Conservation (phyloP, 306 rosid genomes). For the Bauhinia variegata region DNA sequence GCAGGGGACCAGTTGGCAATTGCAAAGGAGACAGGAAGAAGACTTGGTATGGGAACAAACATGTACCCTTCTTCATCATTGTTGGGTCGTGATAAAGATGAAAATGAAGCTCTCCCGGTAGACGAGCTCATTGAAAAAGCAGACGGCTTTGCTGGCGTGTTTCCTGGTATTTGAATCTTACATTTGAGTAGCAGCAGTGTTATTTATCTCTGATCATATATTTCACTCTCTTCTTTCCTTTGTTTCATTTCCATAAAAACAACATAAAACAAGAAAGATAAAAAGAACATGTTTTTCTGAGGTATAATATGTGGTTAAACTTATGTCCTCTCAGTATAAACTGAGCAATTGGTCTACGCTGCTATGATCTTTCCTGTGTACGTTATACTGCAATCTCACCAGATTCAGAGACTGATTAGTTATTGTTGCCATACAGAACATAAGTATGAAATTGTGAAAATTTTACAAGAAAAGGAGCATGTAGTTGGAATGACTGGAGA, state of each 20-base stretch:
- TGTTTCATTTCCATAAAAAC: constrained; percentile 12
- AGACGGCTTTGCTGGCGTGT: constrained; percentile 92
- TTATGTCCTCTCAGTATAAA: not conserved
- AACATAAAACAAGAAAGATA: too few relatives aligned
- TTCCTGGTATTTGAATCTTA: constrained; percentile 61
- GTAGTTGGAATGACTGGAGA: constrained; percentile 94
- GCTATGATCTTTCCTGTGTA: too few relatives aligned
- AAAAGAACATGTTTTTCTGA: too few relatives aligned
- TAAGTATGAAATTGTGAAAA: constrained; percentile 78
- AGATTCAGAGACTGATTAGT: constrained; percentile 25
- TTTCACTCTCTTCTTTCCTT: constrained; percentile 10
- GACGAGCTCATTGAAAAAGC: constrained; percentile 87
- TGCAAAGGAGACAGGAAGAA: constrained; percentile 85
- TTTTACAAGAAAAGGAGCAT: constrained; percentile 81
- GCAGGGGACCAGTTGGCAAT: constrained; percentile 86
- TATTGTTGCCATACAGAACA: constrained; percentile 64
- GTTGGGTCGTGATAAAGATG: constrained; percentile 63
- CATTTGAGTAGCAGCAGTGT: constrained; percentile 22
- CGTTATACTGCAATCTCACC: constrained; percentile 14
- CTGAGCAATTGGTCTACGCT: too few relatives aligned
- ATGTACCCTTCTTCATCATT: constrained; percentile 92
- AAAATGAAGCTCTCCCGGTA: constrained; percentile 74
- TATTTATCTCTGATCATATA: constrained; percentile 22
- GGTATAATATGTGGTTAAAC: constrained; percentile 6
- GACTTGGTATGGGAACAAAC: constrained; percentile 96